Evolutionary conservation across 2,329 filamentous ascomycete genomes (phyloP).

Genomic region (Penicillium verrucosum): DNA sequence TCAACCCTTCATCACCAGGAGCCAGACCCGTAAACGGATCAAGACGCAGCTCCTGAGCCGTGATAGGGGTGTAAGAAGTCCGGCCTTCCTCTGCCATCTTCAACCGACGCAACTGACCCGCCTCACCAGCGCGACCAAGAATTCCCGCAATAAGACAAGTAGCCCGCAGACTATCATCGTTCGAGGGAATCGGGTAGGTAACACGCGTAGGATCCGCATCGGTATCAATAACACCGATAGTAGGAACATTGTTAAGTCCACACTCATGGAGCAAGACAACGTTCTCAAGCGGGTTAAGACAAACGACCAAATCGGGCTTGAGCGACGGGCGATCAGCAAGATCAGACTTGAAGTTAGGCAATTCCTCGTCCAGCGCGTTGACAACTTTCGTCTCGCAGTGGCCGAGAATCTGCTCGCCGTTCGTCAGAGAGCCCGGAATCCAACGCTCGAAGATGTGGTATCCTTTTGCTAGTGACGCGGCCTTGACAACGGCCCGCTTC

Average conservation of each 20-base stretch:
- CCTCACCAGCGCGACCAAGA: constrained; percentile 77
- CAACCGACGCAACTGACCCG: constrained; percentile 67
- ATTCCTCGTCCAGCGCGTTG: constrained; percentile 66
- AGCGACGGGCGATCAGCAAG: constrained; percentile 63
- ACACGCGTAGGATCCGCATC: constrained; percentile 90
- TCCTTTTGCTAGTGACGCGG: constrained; percentile 71
- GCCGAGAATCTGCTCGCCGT: constrained; percentile 83
- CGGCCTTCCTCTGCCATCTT: constrained; percentile 59
- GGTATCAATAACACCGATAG: constrained; percentile 92
- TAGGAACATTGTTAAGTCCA: constrained; percentile 80
- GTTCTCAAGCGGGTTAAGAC: constrained; percentile 90
- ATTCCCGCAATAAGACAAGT: constrained; percentile 79
- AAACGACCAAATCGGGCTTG: constrained; percentile 85
- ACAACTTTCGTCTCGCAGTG: constrained; percentile 69
- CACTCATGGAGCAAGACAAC: constrained; percentile 88
- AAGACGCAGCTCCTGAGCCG: constrained; percentile 22
- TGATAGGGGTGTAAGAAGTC: constrained; percentile 53
- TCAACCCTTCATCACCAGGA: constrained; percentile 12
- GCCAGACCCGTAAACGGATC: constrained; percentile 25
- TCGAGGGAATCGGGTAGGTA: constrained; percentile 93
- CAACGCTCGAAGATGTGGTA: constrained; percentile 92
- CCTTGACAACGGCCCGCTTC: constrained; percentile 73
- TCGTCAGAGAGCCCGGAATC: constrained; percentile 89
- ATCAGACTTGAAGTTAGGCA: constrained; percentile 64
- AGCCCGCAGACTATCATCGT: constrained; percentile 89